Evolutionary conservation across 2,329 filamentous ascomycete genomes (phyloP).

Genomic region (Albifimbria verrucaria): DNA sequence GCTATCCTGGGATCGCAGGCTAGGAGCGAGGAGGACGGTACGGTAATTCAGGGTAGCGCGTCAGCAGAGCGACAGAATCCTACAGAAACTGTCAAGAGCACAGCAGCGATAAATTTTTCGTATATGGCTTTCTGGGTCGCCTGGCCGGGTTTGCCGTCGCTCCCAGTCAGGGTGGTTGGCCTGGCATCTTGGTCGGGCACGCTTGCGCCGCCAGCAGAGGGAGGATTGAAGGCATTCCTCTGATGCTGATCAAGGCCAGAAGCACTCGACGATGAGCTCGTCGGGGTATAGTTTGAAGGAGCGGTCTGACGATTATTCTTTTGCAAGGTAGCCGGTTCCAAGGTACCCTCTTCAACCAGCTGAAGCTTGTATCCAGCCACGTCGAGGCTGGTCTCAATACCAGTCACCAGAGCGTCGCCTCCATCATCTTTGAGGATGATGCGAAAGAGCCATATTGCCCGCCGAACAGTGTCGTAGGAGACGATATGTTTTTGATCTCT

Average conservation of each 20-base stretch:
- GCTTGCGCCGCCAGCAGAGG: conserved; percentile 6
- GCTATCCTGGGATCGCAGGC: no score
- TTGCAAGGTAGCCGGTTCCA: conserved; percentile 47
- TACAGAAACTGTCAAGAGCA: conserved; percentile 47
- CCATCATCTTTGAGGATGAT: conserved; percentile 40
- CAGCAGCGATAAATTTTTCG: conserved; percentile 52
- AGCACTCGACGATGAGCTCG: conserved; percentile 40
- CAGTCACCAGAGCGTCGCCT: conserved; percentile 14
- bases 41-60: conserved; percentile 52
- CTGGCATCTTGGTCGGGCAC: conserved; percentile 23
- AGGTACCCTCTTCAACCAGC: conserved; percentile 45
- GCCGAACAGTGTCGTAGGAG: conserved; percentile 47
- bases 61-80: conserved; percentile 46
- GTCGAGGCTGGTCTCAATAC: conserved; percentile 38
- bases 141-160: conserved; percentile 18
- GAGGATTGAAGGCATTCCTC: conserved; percentile 15
- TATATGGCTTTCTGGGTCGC: conserved; percentile 41
- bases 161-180: conserved; percentile 21
- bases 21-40: conserved; percentile 46
- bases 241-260: conserved; percentile 35
- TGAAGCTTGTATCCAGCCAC: conserved; percentile 41
- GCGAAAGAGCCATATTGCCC: conserved; percentile 54
- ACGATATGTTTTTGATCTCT: conserved; percentile 52
- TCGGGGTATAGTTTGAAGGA: conserved; percentile 41
- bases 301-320: conserved; percentile 38